Conservation (phyloP, 2,329 filamentous ascomycete species). For the Claviceps pazoutovae region DNA sequence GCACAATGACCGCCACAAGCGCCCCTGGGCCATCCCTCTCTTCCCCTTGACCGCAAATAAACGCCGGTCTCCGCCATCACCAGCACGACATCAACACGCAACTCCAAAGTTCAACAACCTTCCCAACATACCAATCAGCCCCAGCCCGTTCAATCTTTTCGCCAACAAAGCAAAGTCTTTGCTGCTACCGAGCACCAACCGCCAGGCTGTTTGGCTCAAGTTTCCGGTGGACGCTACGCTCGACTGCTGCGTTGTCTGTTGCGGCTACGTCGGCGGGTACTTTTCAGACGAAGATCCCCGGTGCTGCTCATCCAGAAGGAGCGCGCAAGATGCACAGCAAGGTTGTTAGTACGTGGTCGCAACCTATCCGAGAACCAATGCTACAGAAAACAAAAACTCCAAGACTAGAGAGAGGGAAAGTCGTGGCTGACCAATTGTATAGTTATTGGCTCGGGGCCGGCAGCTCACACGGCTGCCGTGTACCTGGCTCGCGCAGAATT, state of each 20-base stretch:
- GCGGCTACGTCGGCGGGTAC: constrained; percentile 44
- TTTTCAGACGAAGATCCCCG: constrained; percentile 32
- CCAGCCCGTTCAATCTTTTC: no score
- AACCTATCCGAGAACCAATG: not conserved
- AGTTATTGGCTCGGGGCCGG: constrained; percentile 88
- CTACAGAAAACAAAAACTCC: not conserved
- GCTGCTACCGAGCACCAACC: constrained; percentile 14
- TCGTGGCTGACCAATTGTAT: not conserved
- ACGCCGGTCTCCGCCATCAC: no score
- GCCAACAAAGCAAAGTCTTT: no score
- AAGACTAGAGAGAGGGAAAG: not conserved
- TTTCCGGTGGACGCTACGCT: constrained; percentile 63
- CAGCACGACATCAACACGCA: no score
- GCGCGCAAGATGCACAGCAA: constrained; percentile 73
- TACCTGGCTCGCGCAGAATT: constrained; percentile 91
- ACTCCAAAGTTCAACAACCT: no score
- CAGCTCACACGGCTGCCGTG: constrained; percentile 91
- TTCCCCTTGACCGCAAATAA: no score
- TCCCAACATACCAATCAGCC: no score
- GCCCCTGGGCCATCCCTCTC: no score
- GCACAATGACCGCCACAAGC: no score
- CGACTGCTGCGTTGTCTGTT: constrained; percentile 59
- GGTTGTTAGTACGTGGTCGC: constrained; percentile 59
- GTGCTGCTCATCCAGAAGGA: not conserved
- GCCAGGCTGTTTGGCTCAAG: constrained; percentile 88